phyloP scores from a whole-genome alignment of 441 rosid genomes.

The Croton setiger region DNA sequence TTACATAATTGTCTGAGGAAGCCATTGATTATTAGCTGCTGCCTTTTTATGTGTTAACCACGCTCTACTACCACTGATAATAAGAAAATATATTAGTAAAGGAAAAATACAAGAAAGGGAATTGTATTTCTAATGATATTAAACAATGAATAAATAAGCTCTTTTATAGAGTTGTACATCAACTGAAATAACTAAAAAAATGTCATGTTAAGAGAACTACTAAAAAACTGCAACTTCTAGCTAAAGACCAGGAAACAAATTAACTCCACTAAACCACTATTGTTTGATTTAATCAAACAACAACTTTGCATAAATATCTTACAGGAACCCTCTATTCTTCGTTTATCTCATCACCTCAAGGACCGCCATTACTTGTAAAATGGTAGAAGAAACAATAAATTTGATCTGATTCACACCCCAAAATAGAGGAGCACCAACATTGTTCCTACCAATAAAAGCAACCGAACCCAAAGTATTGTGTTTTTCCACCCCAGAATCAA shows the following conservation, averaged over 20 bases:
- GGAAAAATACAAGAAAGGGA: neutral
- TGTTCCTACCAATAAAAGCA: too few relatives aligned
- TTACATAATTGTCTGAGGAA: neutral
- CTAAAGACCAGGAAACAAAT: neutral
- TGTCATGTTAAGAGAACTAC: neutral
- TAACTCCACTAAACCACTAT: neutral
- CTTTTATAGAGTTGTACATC: neutral
- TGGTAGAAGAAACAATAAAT: too few relatives aligned
- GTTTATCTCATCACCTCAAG: too few relatives aligned
- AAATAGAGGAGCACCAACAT: too few relatives aligned
- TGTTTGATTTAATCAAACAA: neutral
- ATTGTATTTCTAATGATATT: too few relatives aligned
- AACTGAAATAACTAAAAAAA: neutral
- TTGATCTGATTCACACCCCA: too few relatives aligned
- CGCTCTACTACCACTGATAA: neutral
- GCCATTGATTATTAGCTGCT: neutral
- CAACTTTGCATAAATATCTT: neutral
- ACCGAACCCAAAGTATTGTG: too few relatives aligned
- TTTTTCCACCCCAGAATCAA: too few relatives aligned
- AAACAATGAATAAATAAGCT: neutral
- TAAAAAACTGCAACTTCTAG: neutral
- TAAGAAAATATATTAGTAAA: neutral
- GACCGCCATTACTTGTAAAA: too few relatives aligned
- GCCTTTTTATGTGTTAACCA: neutral
- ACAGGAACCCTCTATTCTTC: neutral